These are phyloP conservation scores for Corymbia citriodora DNA, from an alignment of 441 rosid genomes.

Conservation along the genomic window DNA sequence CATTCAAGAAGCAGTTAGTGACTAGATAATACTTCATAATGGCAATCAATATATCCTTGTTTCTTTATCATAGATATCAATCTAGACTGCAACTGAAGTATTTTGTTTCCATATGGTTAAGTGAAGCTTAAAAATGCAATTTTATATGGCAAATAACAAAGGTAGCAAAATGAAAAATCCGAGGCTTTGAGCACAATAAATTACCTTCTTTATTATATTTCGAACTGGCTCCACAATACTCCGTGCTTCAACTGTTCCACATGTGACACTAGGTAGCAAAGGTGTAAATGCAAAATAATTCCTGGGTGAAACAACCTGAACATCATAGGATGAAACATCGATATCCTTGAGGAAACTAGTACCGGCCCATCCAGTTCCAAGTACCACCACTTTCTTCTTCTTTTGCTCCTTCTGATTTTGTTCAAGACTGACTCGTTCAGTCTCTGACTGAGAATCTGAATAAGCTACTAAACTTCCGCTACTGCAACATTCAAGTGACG, in stretches of 20 bases:
- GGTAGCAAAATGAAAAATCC: neutral
- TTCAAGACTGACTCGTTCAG: neutral
- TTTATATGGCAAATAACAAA: neutral
- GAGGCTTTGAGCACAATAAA: neutral
- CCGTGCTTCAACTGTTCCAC: conserved; percentile 83
- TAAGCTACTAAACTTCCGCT: conserved; percentile 54
- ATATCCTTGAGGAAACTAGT: conserved; percentile 76
- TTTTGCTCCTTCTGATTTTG: conserved; percentile 16
- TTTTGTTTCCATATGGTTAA: neutral
- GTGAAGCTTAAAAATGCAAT: neutral
- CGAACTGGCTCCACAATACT: conserved; percentile 88
- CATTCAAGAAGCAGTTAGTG: neutral
- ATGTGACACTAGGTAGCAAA: conserved; percentile 65
- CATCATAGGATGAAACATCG: conserved; percentile 56
- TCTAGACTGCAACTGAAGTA: neutral
- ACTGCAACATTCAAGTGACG: neutral
- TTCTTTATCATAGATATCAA: neutral
- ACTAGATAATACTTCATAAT: neutral
- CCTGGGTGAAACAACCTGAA: conserved; percentile 84
- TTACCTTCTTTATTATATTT: conserved; percentile 78
- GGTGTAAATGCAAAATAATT: conserved; percentile 91
- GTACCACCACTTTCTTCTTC: conserved; percentile 53
- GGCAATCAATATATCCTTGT: neutral
- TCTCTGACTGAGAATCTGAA: conserved; percentile 15
- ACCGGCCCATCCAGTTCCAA: conserved; percentile 79